Evolutionary conservation across 2,329 filamentous ascomycete genomes (phyloP).

Genomic region (Pseudogymnoascus sp.): DNA sequence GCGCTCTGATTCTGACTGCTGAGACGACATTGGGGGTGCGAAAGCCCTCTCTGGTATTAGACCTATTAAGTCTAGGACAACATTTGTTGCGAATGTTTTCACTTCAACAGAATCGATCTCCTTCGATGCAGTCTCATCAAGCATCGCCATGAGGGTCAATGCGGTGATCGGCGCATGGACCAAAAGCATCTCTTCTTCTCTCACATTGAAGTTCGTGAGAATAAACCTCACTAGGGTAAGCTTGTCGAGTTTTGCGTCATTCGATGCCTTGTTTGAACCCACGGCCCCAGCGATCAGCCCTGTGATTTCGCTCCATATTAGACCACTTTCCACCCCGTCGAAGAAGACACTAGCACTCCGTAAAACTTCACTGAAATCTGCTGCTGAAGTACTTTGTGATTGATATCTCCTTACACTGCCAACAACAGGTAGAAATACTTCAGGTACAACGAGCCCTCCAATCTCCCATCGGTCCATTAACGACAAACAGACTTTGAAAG

Average conservation of each 20-base stretch:
- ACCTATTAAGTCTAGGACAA: slow-evolving; percentile 52
- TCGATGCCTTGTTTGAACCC: slow-evolving; percentile 36
- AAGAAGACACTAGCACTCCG: slow-evolving; percentile 94
- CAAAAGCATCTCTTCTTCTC: slow-evolving; percentile 91
- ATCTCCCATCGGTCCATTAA: slow-evolving; percentile 99
- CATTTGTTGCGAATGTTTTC: slow-evolving; percentile 33
- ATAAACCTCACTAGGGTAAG: slow-evolving; percentile 75
- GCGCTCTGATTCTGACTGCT: slow-evolving; percentile 23
- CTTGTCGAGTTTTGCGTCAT: slow-evolving; percentile 47
- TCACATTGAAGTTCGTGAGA: slow-evolving; percentile 79
- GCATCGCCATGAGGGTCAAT: slow-evolving; percentile 53
- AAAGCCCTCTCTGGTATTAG: slow-evolving; percentile 61
- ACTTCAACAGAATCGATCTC: slow-evolving; percentile 18
- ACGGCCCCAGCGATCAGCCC: slow-evolving; percentile 58
- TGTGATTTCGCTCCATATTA: slow-evolving; percentile 83
- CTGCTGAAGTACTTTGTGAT: slow-evolving; percentile 52
- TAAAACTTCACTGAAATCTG: slow-evolving; percentile 77
- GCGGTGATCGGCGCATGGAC: slow-evolving; percentile 73
- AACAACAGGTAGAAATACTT: slow-evolving; percentile 81
- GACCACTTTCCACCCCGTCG: slow-evolving; percentile 86
- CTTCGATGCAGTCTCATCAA: slow-evolving; percentile 45
- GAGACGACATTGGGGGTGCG: slow-evolving; percentile 28
- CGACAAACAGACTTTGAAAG: slow-evolving; percentile 86
- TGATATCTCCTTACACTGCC: slow-evolving; percentile 73
- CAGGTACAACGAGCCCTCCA: slow-evolving; percentile 78